phyloP scores from a whole-genome alignment of 345 rosid species.

The Populus deltoides region DNA sequence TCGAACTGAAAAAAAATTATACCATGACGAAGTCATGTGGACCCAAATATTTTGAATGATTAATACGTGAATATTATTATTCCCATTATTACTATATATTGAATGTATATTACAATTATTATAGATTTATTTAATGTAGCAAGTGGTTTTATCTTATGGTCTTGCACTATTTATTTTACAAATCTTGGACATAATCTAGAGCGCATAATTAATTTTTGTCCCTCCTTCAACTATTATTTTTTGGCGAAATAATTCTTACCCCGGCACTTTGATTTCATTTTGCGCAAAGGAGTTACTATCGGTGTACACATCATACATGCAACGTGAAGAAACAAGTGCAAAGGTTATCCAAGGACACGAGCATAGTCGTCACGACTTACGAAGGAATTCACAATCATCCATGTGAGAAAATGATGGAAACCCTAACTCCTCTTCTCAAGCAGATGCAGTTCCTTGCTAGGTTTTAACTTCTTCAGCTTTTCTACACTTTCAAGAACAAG shows the following conservation, averaged over 20 bases:
- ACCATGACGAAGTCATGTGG: too few species aligned
- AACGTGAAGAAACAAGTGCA: conserved; percentile 94
- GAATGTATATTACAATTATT: too few species aligned
- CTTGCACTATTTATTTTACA: too few species aligned
- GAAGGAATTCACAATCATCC: conserved; percentile 89
- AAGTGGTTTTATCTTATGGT: too few species aligned
- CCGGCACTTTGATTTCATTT: neutral
- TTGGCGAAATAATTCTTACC: neutral
- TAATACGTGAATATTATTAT: too few species aligned
- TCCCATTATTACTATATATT: too few species aligned
- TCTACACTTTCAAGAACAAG: neutral
- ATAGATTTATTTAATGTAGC: too few species aligned
- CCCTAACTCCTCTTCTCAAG: conserved; percentile 80
- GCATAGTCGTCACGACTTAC: conserved; percentile 77
- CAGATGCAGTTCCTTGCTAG: conserved; percentile 83
- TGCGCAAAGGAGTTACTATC: conserved; percentile 67
- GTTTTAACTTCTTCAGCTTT: conserved; percentile 26
- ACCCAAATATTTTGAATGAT: too few species aligned
- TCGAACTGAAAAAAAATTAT: too few species aligned
- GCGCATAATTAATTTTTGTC: too few species aligned
- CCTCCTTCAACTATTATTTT: conserved; percentile 2
- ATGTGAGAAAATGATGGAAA: conserved; percentile 88
- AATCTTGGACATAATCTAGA: too few species aligned
- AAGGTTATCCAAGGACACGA: conserved; percentile 69
- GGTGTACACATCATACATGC: conserved; percentile 95